Percentiles rank a stretch among this genome's conserved stretches.
phyloP scores from a whole-genome alignment of 495 filamentous ascomycete species.

The Bryoglossum gracile region DNA sequence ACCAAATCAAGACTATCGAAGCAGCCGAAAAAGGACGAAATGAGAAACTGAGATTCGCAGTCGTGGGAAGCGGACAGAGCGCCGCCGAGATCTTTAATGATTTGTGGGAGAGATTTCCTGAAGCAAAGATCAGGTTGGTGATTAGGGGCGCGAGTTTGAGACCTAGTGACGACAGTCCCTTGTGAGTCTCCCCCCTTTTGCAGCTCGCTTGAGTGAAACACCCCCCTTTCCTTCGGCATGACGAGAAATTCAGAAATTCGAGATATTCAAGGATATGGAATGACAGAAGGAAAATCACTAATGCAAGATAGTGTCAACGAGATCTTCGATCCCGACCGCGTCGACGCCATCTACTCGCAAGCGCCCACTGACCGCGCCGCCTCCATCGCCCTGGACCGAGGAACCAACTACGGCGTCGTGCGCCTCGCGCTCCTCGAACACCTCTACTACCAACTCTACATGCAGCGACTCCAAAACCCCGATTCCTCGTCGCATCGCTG shows the following conservation, averaged over 20 bases:
- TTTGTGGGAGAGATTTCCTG: slow-evolving; percentile 73
- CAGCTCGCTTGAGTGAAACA: slow-evolving; percentile 28
- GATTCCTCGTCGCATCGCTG: slow-evolving; percentile 72
- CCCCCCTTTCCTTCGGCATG: too few relatives aligned
- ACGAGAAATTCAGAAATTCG: too few relatives aligned
- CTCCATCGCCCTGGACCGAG: slow-evolving; percentile 56
- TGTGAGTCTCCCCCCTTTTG: slow-evolving; percentile 45
- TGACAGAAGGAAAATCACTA: too few relatives aligned
- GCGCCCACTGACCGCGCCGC: slow-evolving; percentile 51
- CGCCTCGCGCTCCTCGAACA: slow-evolving; percentile 78
- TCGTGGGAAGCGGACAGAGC: slow-evolving; percentile 85
- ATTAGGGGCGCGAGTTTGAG: slow-evolving; percentile 74
- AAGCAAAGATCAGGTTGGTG: slow-evolving; percentile 65
- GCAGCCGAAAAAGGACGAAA: slow-evolving; percentile 8
- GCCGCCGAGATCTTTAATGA: slow-evolving; percentile 94
- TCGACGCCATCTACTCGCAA: slow-evolving; percentile 65
- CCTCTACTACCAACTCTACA: slow-evolving; percentile 77
- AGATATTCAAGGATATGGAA: too few relatives aligned
- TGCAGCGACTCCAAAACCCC: slow-evolving; percentile 64
- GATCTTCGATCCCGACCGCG: slow-evolving; percentile 81
- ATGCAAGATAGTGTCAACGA: slow-evolving; percentile 96
- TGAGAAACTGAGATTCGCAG: slow-evolving; percentile 51
- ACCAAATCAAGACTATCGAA: slow-evolving; percentile 51
- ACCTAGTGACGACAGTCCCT: slow-evolving; percentile 92
- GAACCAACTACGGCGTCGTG: slow-evolving; percentile 93